Base-by-base conservation (phyloP, 805 yeast species). In the Spathaspora arborariae region DNA sequence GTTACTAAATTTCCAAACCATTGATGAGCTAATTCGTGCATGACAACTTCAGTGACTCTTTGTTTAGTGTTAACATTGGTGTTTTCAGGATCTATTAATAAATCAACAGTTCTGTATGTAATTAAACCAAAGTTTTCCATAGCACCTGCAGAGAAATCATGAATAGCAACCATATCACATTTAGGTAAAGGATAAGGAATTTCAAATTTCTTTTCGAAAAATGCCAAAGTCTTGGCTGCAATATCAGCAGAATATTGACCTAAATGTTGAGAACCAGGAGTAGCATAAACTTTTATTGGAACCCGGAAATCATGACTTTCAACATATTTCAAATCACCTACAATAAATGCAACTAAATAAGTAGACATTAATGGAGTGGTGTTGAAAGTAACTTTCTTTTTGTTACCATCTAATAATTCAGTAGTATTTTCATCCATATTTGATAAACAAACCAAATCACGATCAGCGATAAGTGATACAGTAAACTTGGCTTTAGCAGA, bases 1-100 rank as follows among this genome's bases (percentile, higher is more conserved):
- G 96, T 87, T 50, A 87, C 95, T 67, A 87, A 75, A 66, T 87
- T 84, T 62, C 96, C 96, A 58, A 87, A 87, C 96, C 96, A 87
- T 72, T 87, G 96, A 66, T 87, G 96, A 42, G 95, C 94, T 70
- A 87, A 76, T 69, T 87, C 96, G 70, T 87, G 96, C 70, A 84
- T 88, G 39, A 87, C 90, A 42, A 87, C 94, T 60, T 87, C 92
- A 33, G 90, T 85, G 35, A 87, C 94, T 63, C 91, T 76, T 63
- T 81, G 82, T 62, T 81, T 80, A 54, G 85, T 78, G 49, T 71
- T 72, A 51, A 80, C 70, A 51, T 82, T 80, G 42, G 94, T 81
- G 57, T 78, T 78, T 56, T 80, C 78, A 52, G 87, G 88, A 61
- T 85, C 92, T 54, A 84, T 74, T 52, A 87, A 74, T 49, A 87